Base-by-base conservation (phyloP, 768 basidiomycete species). In the Trametopsis cervina region DNA sequence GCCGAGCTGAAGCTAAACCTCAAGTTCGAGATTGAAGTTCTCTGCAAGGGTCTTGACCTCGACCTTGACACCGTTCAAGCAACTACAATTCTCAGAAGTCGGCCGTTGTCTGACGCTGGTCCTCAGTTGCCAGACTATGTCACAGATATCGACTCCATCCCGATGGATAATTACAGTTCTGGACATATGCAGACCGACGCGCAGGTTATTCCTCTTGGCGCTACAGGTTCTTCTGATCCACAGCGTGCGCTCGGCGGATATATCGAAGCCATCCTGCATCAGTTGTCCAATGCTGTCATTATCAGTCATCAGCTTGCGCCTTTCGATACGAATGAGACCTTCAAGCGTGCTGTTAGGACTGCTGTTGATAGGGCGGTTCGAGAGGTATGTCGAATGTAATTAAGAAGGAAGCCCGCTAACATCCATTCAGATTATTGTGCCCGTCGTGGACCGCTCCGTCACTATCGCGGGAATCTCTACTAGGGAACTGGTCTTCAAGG, bases 381-480 rank as follows among this genome's bases (percentile, higher is more conserved):
- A 53, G 96, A 99, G 74, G 90, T 91, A 58, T 61, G 69, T 59
- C 13, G n/a, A n/a, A n/a, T n/a, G n/a, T n/a, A n/a, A n/a, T n/a
- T n/a, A n/a, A n/a, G n/a, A n/a, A 44, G 21, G 17, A 35, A 7
- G 45, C 41, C 33, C 4, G 18, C 27, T 51, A 18, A 39, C 29
- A 13, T 15, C 25, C 7, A 12, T 20, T 26, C 15, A 92, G 84
- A 97, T 98, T 50, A 94, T 99, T 56, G 73, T 94, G 15, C 96
- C 96, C 4, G 95, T 99, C 44, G 94, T 99, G 20, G 96, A 99
- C 59, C 81, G 96, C 44, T 97, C 94, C 18, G 96, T 97, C 20
- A 98, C 96, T 0, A 98, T 99, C 55, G 95, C 95, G 10, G 92
- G 93, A 21, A 98, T 98, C 55, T 98, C 96, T 12, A 95, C 95